Percentiles rank a stretch among this genome's conserved stretches.
Evolutionary conservation across 2,329 filamentous ascomycete species (phyloP).

Genomic region (Pezicula rhizophila): DNA sequence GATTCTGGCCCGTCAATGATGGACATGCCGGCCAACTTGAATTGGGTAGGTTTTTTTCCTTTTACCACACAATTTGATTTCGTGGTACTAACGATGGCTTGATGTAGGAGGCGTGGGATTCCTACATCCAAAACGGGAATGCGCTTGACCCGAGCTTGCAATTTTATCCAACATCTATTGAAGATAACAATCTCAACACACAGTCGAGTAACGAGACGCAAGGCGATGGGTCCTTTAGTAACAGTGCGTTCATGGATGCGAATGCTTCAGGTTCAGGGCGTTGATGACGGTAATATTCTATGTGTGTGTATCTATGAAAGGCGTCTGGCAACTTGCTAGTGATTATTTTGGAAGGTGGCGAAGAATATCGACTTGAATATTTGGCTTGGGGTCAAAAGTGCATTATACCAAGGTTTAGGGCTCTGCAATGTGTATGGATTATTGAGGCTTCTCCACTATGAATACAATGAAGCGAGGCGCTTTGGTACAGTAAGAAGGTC

Average conservation of each 20-base stretch:
- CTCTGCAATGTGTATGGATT: background rate
- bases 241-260: conserved; percentile 28
- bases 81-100: conserved; percentile 21
- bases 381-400: background rate
- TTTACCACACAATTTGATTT: background rate
- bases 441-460: background rate
- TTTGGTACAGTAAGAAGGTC: background rate
- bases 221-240: conserved; percentile 17
- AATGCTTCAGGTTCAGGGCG: conserved; percentile 25
- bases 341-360: background rate
- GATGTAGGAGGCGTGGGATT: conserved; percentile 60
- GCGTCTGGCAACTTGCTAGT: background rate
- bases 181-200: conserved; percentile 12
- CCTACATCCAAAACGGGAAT: conserved; percentile 56
- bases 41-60: conserved; percentile 48
- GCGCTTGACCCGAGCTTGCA: conserved; percentile 23
- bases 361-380: background rate
- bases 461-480: background rate
- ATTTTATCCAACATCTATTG: conserved; percentile 21
- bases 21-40: conserved; percentile 51
- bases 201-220: conserved; percentile 9
- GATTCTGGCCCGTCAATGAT: conserved; percentile 41
- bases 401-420: background rate
- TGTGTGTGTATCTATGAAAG: background rate
- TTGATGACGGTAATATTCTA: background rate